Conservation (phyloP, 2,329 filamentous ascomycete genomes). For the Aureobasidium uvarum region DNA sequence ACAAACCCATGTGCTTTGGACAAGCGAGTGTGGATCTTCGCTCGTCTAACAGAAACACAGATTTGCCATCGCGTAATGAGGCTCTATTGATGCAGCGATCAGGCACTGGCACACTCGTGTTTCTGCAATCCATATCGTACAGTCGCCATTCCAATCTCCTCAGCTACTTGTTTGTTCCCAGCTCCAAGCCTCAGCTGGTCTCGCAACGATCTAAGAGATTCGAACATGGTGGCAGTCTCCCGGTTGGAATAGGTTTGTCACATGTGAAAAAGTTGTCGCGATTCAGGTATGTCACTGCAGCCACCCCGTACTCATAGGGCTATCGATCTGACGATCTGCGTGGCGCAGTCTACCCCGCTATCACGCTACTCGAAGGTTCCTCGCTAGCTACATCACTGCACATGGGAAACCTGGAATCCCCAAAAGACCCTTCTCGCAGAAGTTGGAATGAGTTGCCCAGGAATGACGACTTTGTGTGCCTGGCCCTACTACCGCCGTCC, state of each 20-base stretch:
- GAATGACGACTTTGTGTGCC: constrained; percentile 2
- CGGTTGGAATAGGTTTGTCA: too few relatives aligned
- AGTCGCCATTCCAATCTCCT: too few relatives aligned
- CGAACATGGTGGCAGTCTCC: neutral
- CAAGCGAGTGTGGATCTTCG: too few relatives aligned
- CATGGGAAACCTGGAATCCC: neutral
- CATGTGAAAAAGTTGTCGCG: too few relatives aligned
- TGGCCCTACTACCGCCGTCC: constrained; percentile 1
- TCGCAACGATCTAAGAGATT: neutral
- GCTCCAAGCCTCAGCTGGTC: neutral
- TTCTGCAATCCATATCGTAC: neutral
- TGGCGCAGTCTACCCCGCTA: constrained; percentile 4
- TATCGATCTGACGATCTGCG: neutral
- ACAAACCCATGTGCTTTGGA: too few relatives aligned
- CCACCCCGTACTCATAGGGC: neutral
- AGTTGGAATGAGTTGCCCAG: neutral
- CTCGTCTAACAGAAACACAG: neutral
- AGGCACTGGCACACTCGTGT: neutral
- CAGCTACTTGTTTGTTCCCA: neutral
- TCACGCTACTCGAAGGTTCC: neutral
- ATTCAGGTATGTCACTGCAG: neutral
- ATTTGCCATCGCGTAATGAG: neutral
- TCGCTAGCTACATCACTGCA: neutral
- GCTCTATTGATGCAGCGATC: neutral
- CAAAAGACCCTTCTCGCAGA: neutral